A percentile compares a stretch with the other conserved stretches of the same genome.
Conservation (phyloP, 2,329 filamentous ascomycete species). For the Anthostomella pinea region DNA sequence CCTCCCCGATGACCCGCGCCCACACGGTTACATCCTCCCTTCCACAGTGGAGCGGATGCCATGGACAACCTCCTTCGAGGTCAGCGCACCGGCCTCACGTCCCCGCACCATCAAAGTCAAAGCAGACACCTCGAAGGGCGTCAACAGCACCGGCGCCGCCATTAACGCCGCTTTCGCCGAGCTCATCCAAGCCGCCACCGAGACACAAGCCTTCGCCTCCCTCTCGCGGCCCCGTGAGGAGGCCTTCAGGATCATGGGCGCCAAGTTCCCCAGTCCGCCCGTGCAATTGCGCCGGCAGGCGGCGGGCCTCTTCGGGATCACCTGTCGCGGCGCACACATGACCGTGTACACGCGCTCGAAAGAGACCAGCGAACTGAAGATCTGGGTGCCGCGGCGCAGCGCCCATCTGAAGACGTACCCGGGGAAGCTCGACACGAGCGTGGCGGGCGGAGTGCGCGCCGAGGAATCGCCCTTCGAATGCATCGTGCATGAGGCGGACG, state of each 20-base stretch:
- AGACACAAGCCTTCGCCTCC: slow-evolving; percentile 20
- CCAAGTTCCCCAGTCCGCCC: slow-evolving; percentile 12
- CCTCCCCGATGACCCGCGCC: slow-evolving; percentile 41
- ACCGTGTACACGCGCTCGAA: slow-evolving; percentile 49
- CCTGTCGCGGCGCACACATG: slow-evolving; percentile 60
- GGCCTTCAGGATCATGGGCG: slow-evolving; percentile 29
- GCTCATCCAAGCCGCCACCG: slow-evolving; percentile 21
- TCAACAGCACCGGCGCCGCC: slow-evolving; percentile 20
- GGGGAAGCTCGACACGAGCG: slow-evolving; percentile 70
- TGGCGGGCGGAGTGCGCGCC: slow-evolving; percentile 67
- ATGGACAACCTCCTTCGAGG: slow-evolving; percentile 35
- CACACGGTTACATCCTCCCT: slow-evolving; percentile 48
- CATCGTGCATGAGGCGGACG: slow-evolving; percentile 64
- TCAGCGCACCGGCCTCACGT: slow-evolving; percentile 25
- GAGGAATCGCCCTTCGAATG: slow-evolving; percentile 62
- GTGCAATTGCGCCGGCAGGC: slow-evolving; percentile 51
- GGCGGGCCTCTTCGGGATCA: slow-evolving; percentile 57
- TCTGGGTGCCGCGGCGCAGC: slow-evolving; percentile 68
- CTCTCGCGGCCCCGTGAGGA: slow-evolving; percentile 29
- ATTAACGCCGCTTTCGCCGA: slow-evolving; percentile 27
- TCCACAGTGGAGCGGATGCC: slow-evolving; percentile 43
- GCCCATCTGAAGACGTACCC: slow-evolving; percentile 66
- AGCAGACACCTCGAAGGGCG: too few species aligned
- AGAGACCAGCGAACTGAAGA: slow-evolving; percentile 42
- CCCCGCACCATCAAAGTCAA: slow-evolving; percentile 29